Conservation (phyloP, 768 basidiomycete genomes). For the Coprinopsis cinerea region DNA sequence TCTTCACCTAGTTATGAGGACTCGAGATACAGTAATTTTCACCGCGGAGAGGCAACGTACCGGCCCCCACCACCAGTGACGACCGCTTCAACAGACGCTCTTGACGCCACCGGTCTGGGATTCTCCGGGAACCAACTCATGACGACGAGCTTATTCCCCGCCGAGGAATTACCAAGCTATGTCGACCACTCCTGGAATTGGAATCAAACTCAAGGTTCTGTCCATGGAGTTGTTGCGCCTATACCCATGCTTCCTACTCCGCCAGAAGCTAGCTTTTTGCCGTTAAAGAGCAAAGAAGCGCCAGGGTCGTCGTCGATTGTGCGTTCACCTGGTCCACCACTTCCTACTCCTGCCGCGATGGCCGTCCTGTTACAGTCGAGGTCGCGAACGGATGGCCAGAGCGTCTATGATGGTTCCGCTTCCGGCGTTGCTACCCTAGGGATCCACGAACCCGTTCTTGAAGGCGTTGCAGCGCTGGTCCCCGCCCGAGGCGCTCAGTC, state of each 20-base stretch:
- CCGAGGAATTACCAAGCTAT: slow-evolving; percentile 37
- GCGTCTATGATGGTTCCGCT: slow-evolving; percentile 5
- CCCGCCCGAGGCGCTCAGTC: background rate
- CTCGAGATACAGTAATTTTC: slow-evolving; percentile 31
- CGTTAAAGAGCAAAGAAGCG: slow-evolving; percentile 21
- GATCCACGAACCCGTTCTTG: background rate
- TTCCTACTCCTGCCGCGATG: slow-evolving; percentile 45
- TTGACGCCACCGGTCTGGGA: slow-evolving; percentile 41
- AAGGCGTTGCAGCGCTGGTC: background rate
- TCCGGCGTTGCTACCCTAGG: slow-evolving; percentile 4
- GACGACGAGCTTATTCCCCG: slow-evolving; percentile 19
- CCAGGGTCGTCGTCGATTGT: slow-evolving; percentile 17
- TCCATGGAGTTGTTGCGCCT: slow-evolving; percentile 27
- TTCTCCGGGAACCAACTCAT: slow-evolving; percentile 31
- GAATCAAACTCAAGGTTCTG: slow-evolving; percentile 16
- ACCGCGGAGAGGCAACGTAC: slow-evolving; percentile 32
- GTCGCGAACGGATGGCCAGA: slow-evolving; percentile 22
- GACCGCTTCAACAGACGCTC: slow-evolving; percentile 13
- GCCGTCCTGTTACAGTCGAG: slow-evolving; percentile 36
- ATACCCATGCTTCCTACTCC: slow-evolving; percentile 23
- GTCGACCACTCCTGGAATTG: slow-evolving; percentile 19
- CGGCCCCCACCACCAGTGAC: slow-evolving; percentile 9
- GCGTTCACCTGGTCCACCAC: slow-evolving; percentile 32
- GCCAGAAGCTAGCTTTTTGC: slow-evolving; percentile 21
- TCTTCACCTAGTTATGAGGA: slow-evolving; percentile 41